These are phyloP conservation scores for Agrocybe praecox DNA, from an alignment of 768 basidiomycete species.

Conservation along the genomic window DNA sequence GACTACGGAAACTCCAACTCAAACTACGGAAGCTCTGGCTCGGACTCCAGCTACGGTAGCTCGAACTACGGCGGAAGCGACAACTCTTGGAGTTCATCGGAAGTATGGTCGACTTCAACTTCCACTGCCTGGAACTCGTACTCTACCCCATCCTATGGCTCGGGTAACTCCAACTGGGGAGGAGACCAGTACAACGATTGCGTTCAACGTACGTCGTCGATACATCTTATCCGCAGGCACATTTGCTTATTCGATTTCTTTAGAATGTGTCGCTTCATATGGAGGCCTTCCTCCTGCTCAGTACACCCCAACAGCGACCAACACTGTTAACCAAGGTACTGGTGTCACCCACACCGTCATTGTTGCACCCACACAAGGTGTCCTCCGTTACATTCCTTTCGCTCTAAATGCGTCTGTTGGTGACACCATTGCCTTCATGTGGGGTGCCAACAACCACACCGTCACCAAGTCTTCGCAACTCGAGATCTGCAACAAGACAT, in stretches of 20 bases:
- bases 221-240: neutral
- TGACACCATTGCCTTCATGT: constrained; percentile 76
- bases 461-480: constrained; percentile 78
- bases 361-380: constrained; percentile 77
- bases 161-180: constrained; percentile 62
- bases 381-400: constrained; percentile 76
- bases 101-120: constrained; percentile 15
- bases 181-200: constrained; percentile 64
- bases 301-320: constrained; percentile 24
- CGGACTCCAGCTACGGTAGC: constrained; percentile 10
- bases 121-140: constrained; percentile 25
- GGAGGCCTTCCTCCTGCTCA: constrained; percentile 36
- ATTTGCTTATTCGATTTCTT: neutral
- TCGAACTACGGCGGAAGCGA: constrained; percentile 3
- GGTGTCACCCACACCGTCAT: constrained; percentile 75
- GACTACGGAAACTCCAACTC: neutral
- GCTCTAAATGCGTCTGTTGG: constrained; percentile 75
- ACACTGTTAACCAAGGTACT: constrained; percentile 40
- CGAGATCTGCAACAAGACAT: constrained; percentile 73
- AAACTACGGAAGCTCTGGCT: constrained; percentile 11
- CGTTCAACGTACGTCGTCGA: constrained; percentile 59
- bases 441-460: constrained; percentile 80
- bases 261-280: constrained; percentile 71
- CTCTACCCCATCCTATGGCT: constrained; percentile 59
- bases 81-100: constrained; percentile 4